These are phyloP conservation scores for Phtheirospermum japonicum DNA, from an alignment of 257 asterid genomes.

Conservation along the genomic window DNA sequence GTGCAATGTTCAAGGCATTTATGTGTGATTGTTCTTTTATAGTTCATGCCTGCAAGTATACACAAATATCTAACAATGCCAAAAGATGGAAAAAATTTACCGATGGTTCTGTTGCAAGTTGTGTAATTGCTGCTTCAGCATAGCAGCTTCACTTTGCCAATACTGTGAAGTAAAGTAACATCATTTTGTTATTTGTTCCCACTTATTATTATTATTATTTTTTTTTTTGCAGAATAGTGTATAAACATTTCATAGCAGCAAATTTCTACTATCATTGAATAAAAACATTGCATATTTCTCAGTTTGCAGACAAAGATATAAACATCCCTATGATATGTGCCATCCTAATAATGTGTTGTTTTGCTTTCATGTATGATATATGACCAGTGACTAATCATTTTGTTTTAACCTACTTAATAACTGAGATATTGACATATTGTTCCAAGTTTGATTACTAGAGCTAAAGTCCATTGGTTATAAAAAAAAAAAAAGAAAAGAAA, in stretches of 20 bases:
- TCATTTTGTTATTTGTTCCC: slow-evolving; percentile 14
- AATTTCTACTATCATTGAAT: neutral
- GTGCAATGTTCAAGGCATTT: slow-evolving; percentile 13
- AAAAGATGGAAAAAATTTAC: slow-evolving; percentile 30
- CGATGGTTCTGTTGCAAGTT: slow-evolving; percentile 63
- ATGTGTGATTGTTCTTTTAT: neutral
- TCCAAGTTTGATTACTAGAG: neutral
- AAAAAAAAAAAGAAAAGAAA: too few relatives aligned
- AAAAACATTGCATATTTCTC: neutral
- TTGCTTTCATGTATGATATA: neutral
- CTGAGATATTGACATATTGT: neutral
- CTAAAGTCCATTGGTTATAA: neutral
- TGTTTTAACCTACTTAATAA: neutral
- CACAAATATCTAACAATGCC: neutral
- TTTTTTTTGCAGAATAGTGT: slow-evolving; percentile 1
- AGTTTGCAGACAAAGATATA: neutral
- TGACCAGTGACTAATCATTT: neutral
- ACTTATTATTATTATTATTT: too few relatives aligned
- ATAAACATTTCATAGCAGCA: slow-evolving; percentile 6
- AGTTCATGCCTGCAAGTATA: neutral
- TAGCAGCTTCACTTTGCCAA: slow-evolving; percentile 70
- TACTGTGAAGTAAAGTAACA: slow-evolving; percentile 40
- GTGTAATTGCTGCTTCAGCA: slow-evolving; percentile 59
- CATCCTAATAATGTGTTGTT: neutral
- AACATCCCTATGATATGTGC: neutral